phyloP scores from a whole-genome alignment of 179 eudicot species.

The Corrigiola litoralis region DNA sequence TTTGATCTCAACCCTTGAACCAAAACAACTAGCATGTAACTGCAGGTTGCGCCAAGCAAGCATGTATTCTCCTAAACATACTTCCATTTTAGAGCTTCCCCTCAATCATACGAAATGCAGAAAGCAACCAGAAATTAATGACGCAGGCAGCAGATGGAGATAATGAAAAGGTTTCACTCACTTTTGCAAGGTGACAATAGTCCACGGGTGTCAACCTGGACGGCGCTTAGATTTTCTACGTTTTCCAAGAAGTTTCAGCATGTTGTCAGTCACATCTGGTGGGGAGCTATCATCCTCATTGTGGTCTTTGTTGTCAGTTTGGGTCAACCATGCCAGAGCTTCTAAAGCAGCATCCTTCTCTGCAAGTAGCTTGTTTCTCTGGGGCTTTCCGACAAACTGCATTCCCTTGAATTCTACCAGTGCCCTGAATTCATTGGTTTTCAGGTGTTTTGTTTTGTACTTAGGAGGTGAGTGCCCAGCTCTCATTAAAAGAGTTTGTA shows the following conservation, averaged over 20 bases:
- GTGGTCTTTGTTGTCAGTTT: conserved; percentile 42
- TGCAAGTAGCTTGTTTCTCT: conserved; percentile 76
- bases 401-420: conserved; percentile 92
- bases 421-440: conserved; percentile 93
- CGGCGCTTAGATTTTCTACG: conserved; percentile 44
- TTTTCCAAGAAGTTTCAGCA: conserved; percentile 88
- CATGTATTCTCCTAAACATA: not conserved
- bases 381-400: conserved; percentile 99
- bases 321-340: conserved; percentile 95
- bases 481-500: conserved; percentile 96
- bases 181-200: not conserved
- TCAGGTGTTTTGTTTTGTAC: conserved; percentile 90
- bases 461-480: conserved; percentile 98
- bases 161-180: not conserved
- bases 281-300: conserved; percentile 52
- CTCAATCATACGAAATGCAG: not conserved
- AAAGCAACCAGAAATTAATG: not conserved
- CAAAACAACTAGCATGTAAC: no score
- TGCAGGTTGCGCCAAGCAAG: no score
- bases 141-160: not conserved
- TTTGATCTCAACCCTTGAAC: no score
- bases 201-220: not conserved
- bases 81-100: not conserved
- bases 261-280: conserved; percentile 91
- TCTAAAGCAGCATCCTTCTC: conserved; percentile 95